Conservation (phyloP, 2,329 filamentous ascomycete species). For the Sporothrix protearum region DNA sequence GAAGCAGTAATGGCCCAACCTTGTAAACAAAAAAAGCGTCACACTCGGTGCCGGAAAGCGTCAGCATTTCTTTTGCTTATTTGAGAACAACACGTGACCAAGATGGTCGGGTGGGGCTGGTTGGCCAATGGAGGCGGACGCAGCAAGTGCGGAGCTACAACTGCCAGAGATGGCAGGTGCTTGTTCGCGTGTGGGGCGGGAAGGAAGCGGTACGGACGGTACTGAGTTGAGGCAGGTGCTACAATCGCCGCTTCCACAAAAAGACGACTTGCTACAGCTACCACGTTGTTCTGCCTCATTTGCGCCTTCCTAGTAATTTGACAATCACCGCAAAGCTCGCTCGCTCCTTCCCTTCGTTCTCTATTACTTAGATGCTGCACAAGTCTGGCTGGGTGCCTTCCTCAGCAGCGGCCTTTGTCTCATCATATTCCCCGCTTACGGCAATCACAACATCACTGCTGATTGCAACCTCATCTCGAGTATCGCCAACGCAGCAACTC, state of each 20-base stretch:
- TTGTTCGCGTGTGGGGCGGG: not conserved
- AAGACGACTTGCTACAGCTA: not conserved
- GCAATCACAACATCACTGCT: not conserved
- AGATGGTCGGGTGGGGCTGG: not conserved
- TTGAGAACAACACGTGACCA: not conserved
- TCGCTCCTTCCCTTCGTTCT: not conserved
- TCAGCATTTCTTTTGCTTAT: not conserved
- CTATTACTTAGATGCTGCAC: conserved; percentile 19
- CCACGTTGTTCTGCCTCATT: not conserved
- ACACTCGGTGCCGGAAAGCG: not conserved
- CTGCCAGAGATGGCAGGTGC: conserved; percentile 13
- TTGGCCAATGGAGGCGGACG: not conserved
- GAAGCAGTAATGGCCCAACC: not conserved
- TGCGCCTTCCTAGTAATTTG: not conserved
- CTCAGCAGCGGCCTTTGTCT: conserved; percentile 16
- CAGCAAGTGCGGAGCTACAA: not conserved
- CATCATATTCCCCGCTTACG: conserved; percentile 4
- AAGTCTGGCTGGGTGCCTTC: conserved; percentile 16
- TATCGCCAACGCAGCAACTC: not conserved
- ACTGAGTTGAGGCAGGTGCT: not conserved
- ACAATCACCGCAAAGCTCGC: not conserved
- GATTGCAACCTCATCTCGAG: not conserved
- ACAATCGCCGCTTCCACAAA: not conserved
- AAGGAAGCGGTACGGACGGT: not conserved
- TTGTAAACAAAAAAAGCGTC: not conserved